Conservation (phyloP, 352 stramenopile genomes). For the Phytophthora palmivora region DNA sequence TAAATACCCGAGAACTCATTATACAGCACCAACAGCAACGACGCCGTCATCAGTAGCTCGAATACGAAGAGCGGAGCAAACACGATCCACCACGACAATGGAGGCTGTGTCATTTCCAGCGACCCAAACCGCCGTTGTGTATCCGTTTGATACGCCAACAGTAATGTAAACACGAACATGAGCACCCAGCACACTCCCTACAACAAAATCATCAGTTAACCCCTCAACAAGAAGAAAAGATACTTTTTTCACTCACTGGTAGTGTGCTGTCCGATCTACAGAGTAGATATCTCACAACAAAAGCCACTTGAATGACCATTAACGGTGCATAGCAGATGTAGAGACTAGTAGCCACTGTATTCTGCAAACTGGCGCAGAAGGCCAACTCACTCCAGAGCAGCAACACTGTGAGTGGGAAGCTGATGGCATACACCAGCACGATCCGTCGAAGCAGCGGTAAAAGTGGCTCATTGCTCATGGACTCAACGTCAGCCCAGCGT, state of each 20-base stretch:
- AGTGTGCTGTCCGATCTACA: slow-evolving; percentile 81
- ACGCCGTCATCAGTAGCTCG: slow-evolving; percentile 61
- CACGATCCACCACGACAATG: slow-evolving; percentile 80
- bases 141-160: slow-evolving; percentile 83
- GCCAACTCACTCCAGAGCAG: slow-evolving; percentile 85
- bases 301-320: slow-evolving; percentile 84
- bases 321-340: slow-evolving; percentile 85
- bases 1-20: slow-evolving; percentile 83
- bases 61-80: slow-evolving; percentile 72
- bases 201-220: slow-evolving; percentile 9
- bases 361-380: slow-evolving; percentile 77
- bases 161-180: slow-evolving; percentile 79
- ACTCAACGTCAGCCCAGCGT: slow-evolving; percentile 80
- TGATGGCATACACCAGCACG: slow-evolving; percentile 79
- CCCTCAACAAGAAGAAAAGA: slow-evolving; percentile 14
- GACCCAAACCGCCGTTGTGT: slow-evolving; percentile 45
- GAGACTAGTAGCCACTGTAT: slow-evolving; percentile 59
- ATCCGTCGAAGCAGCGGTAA: slow-evolving; percentile 79
- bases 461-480: slow-evolving; percentile 84
- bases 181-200: slow-evolving; percentile 83
- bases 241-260: slow-evolving; percentile 51
- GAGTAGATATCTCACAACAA: slow-evolving; percentile 83
- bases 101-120: slow-evolving; percentile 30
- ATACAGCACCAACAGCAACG: slow-evolving; percentile 75
- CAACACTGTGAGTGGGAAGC: slow-evolving; percentile 68